Percentiles rank a stretch among this genome's conserved stretches.
Evolutionary conservation across 768 basidiomycete species (phyloP).

Genomic region (Pholiota microspora): DNA sequence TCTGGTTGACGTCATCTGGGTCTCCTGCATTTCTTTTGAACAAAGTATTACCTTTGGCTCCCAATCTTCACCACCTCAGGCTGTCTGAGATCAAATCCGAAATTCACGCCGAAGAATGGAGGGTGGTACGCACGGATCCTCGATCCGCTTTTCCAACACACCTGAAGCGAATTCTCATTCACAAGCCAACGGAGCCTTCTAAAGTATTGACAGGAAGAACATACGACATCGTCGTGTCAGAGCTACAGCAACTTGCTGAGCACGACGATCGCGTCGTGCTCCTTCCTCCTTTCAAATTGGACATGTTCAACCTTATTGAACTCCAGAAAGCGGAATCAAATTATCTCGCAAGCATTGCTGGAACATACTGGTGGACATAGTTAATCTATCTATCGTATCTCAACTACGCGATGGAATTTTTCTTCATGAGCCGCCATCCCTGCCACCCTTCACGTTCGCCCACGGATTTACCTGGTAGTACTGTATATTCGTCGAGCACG

Average conservation of each 20-base stretch:
- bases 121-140: constrained; percentile 2
- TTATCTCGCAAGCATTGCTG: constrained; percentile 13
- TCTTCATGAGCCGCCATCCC: constrained; percentile 34
- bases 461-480: constrained; percentile 28
- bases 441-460: constrained; percentile 43
- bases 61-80: constrained; percentile 17
- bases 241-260: constrained; percentile 9
- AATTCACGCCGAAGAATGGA: constrained; percentile 13
- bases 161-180: constrained; percentile 16
- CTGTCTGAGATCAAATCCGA: constrained; percentile 19
- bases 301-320: constrained; percentile 20
- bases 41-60: constrained; percentile 14
- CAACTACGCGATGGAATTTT: not conserved
- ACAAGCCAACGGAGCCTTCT: constrained; percentile 15
- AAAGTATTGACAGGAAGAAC: constrained; percentile 6
- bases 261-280: constrained; percentile 10
- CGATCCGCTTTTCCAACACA: constrained; percentile 2
- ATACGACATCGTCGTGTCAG: constrained; percentile 14
- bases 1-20: constrained; percentile 17
- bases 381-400: not conserved
- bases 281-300: constrained; percentile 15
- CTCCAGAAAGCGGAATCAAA: constrained; percentile 18
- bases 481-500: constrained; percentile 32
- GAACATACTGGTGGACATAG: constrained; percentile 14
- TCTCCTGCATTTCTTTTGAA: constrained; percentile 15